These are phyloP conservation scores for Alternaria gaisen DNA, from an alignment of 2,329 filamentous ascomycete genomes.

Conservation along the genomic window DNA sequence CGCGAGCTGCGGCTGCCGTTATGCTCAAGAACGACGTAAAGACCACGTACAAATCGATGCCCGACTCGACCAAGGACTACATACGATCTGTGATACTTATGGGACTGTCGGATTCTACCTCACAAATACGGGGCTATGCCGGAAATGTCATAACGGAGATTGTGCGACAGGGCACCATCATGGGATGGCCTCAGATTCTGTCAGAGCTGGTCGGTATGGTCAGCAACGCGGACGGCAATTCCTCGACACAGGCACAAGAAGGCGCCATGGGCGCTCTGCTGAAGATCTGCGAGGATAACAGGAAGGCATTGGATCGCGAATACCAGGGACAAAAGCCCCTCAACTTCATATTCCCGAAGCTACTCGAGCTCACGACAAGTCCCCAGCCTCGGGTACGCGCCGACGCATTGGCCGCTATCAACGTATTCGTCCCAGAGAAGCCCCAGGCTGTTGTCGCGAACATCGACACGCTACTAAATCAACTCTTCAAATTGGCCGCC, in stretches of 20 bases:
- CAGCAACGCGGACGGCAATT: conserved; percentile 73
- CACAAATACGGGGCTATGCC: conserved; percentile 85
- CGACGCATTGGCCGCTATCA: conserved; percentile 83
- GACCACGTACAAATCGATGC: conserved; percentile 76
- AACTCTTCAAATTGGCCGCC: conserved; percentile 80
- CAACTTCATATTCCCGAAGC: conserved; percentile 86
- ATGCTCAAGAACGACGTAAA: conserved; percentile 96
- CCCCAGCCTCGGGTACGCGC: conserved; percentile 79
- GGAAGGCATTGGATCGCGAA: conserved; percentile 82
- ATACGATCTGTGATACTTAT: conserved; percentile 81
- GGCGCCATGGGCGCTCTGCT: conserved; percentile 90
- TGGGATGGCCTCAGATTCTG: conserved; percentile 91
- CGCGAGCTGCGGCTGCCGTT: conserved; percentile 87
- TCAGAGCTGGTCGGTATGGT: conserved; percentile 83
- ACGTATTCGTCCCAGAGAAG: conserved; percentile 87
- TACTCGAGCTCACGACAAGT: conserved; percentile 86
- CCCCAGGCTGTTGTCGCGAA: conserved; percentile 82
- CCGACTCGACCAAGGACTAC: conserved; percentile 75
- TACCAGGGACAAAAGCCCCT: conserved; percentile 89
- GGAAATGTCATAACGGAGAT: conserved; percentile 96
- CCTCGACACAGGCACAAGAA: conserved; percentile 79
- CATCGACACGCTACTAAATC: conserved; percentile 81
- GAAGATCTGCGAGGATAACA: conserved; percentile 98
- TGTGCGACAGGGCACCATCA: conserved; percentile 81
- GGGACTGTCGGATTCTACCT: conserved; percentile 80